Evolutionary conservation across 805 yeast genomes (phyloP), one percentile per base, ranked within the genome.

Genomic region (Teunomyces cretensis): DNA sequence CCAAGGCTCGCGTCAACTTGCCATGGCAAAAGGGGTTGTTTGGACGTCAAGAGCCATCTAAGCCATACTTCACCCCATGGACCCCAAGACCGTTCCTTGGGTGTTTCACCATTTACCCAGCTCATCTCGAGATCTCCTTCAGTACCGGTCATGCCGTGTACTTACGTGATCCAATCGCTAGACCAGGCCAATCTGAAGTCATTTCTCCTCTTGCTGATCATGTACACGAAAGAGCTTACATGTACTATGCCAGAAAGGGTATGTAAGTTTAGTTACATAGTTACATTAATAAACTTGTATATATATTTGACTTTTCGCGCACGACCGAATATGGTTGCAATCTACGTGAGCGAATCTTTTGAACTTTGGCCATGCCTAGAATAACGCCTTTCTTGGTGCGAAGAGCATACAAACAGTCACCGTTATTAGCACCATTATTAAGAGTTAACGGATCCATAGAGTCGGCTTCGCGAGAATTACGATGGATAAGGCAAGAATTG

Each of bases 161-260:
- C 67, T 70, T 94, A 65, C 85, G 97, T 68, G 96, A 94, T 65
- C 99, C 99, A 12, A 90, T 94, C 41, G 96, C 97, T 11, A 81
- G 97, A 65, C 97, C 97, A 6, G 97, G 97, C 46, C 91, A 88
- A 61, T 86, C 96, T 27, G 99, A 94, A 73, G 96, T 94, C 48
- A 87, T 94, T 51, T 75, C 96, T 45, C 99, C 99, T 44, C 88
- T 85, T 66, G 83, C 84, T 31, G 75, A 81, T 50, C 84, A 83
- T 48, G 81, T 83, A 53, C 97, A 92, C 60, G 94, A 91, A 71
- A 82, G 96, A 65, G 96, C 97, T 33, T 91, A 87, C 75, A 86
- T 90, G 94, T 90, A 84, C 80, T 92, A 92, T 69, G 80, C 80
- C 41, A 83, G 90, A 76, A 83, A 80, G 61, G 88, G 91, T 44